Percentiles rank a stretch among this genome's conserved stretches.
phyloP scores from a whole-genome alignment of 345 rosid species.

The Ceriops tagal region DNA sequence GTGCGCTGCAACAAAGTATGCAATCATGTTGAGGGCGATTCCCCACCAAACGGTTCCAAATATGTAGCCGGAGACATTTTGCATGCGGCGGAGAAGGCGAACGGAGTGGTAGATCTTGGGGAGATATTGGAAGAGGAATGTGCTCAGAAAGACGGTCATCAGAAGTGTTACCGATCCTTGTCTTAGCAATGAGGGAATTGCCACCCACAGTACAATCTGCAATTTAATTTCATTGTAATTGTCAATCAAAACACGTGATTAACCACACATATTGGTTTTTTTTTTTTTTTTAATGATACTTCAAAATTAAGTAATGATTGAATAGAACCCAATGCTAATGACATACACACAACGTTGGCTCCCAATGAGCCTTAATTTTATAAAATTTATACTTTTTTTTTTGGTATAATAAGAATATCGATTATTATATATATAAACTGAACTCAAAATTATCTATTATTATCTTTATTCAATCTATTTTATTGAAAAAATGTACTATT shows the following conservation, averaged over 20 bases:
- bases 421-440: too few species aligned
- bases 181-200: constrained; percentile 56
- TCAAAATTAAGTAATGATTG: too few species aligned
- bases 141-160: constrained; percentile 59
- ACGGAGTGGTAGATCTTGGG: constrained; percentile 92
- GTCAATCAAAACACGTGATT: background rate
- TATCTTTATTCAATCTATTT: too few species aligned
- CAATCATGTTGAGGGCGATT: constrained; percentile 83
- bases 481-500: too few species aligned
- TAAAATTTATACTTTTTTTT: too few species aligned
- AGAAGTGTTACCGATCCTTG: constrained; percentile 57
- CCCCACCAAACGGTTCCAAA: constrained; percentile 99
- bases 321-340: too few species aligned
- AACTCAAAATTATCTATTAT: too few species aligned
- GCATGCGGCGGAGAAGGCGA: constrained; percentile 84
- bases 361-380: too few species aligned
- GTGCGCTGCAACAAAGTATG: constrained; percentile 91
- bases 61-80: constrained; percentile 80
- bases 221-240: background rate
- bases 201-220: constrained; percentile 85
- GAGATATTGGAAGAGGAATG: constrained; percentile 84
- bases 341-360: too few species aligned
- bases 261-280: background rate
- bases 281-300: too few species aligned
- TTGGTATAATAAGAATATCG: too few species aligned